A percentile compares a stretch with the other conserved stretches of the same genome.
Evolutionary conservation across 176 grass and related monocot genomes (phyloP).

Genomic region (Pontederia crassipes): DNA sequence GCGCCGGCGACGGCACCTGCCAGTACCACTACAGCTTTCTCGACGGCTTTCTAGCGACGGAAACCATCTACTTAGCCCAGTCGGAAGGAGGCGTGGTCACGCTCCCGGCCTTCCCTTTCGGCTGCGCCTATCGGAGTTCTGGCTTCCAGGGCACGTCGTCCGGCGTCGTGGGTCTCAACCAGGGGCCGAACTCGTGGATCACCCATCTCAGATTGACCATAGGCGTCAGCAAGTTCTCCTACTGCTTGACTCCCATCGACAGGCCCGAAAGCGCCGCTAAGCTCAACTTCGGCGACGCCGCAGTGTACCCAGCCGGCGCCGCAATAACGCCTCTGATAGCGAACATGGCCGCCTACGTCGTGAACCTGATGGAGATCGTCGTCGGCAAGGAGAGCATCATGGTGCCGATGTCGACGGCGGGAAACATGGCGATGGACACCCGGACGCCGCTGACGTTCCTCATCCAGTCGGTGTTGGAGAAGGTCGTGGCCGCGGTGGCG

Average conservation of each 20-base stretch:
- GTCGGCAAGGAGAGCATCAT: not conserved
- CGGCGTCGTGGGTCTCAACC: not conserved
- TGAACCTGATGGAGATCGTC: not conserved
- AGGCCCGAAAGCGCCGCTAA: not conserved
- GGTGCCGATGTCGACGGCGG: not conserved
- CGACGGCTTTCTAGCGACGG: not conserved
- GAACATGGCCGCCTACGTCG: not conserved
- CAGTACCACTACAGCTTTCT: too few species aligned
- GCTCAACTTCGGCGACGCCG: not conserved
- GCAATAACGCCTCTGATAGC: not conserved
- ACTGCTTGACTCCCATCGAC: not conserved
- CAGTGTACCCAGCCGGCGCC: not conserved
- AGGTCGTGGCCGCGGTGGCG: not conserved
- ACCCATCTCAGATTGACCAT: not conserved
- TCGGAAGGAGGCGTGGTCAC: not conserved
- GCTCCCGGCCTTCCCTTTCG: not conserved
- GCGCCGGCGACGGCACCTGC: not conserved
- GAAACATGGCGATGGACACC: not conserved
- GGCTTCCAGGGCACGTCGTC: not conserved
- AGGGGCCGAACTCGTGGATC: not conserved
- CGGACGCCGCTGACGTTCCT: not conserved
- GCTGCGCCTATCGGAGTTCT: not conserved
- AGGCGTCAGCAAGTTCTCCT: not conserved
- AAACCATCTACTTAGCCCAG: not conserved
- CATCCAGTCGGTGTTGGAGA: not conserved